Evolutionary conservation across 2,329 filamentous ascomycete genomes (phyloP).

Genomic region (Alternaria ventricosa): DNA sequence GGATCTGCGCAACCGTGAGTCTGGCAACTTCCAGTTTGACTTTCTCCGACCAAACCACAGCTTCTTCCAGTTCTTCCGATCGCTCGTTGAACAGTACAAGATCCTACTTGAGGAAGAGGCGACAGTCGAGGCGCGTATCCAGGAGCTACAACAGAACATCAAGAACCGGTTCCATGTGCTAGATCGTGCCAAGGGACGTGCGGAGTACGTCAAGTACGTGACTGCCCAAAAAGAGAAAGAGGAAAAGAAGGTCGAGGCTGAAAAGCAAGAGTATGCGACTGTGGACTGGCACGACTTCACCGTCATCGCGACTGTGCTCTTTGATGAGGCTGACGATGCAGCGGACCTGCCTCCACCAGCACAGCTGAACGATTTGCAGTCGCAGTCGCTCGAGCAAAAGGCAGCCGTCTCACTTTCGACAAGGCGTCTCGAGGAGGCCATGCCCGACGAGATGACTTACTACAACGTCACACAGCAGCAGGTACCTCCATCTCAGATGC

Average conservation of each 20-base stretch:
- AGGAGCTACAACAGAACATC: slow-evolving; percentile 75
- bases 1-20: slow-evolving; percentile 83
- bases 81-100: slow-evolving; percentile 93
- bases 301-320: slow-evolving; percentile 92
- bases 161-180: slow-evolving; percentile 82
- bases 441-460: slow-evolving; percentile 73
- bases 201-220: slow-evolving; percentile 85
- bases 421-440: slow-evolving; percentile 90
- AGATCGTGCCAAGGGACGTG: slow-evolving; percentile 80
- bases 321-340: slow-evolving; percentile 86
- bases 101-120: slow-evolving; percentile 75
- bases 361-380: slow-evolving; percentile 88
- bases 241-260: slow-evolving; percentile 84
- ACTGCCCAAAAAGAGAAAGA: slow-evolving; percentile 86
- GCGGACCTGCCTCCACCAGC: slow-evolving; percentile 87
- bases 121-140: slow-evolving; percentile 73
- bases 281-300: slow-evolving; percentile 99
- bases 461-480: slow-evolving; percentile 46
- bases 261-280: slow-evolving; percentile 77
- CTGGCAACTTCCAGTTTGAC: slow-evolving; percentile 92
- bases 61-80: slow-evolving; percentile 93
- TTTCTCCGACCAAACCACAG: slow-evolving; percentile 95
- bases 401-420: slow-evolving; percentile 86
- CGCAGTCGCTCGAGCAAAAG: slow-evolving; percentile 92
- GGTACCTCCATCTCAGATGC: slow-evolving; percentile 35